Evolutionary conservation across 2,329 filamentous ascomycete genomes (phyloP).

Genomic region (Colletotrichum kahawae): DNA sequence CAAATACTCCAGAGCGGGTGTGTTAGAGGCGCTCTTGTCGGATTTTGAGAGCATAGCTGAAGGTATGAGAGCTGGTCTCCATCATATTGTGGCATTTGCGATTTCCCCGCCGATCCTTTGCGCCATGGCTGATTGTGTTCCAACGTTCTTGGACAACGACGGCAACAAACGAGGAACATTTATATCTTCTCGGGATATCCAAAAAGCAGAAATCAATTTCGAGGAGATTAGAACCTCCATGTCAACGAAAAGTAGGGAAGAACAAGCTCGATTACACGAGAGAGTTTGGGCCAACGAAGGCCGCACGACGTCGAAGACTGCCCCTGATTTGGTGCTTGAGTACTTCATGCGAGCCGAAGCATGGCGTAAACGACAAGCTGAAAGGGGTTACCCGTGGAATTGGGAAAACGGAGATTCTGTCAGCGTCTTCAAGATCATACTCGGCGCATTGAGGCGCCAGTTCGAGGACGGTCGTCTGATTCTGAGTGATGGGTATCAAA

Average conservation of each 20-base stretch:
- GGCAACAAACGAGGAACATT: not conserved
- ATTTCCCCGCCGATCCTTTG: not conserved
- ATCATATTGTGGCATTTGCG: not conserved
- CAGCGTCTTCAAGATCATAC: not conserved
- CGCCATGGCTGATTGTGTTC: not conserved
- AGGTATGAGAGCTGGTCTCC: not conserved
- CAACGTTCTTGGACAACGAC: not conserved
- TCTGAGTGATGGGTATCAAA: not conserved
- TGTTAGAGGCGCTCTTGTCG: not conserved
- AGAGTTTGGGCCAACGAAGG: not conserved
- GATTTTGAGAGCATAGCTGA: not conserved
- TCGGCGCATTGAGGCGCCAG: not conserved
- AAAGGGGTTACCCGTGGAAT: not conserved
- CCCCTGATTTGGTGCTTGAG: not conserved
- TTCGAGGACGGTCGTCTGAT: not conserved
- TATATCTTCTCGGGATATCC: not conserved
- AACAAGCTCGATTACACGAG: not conserved
- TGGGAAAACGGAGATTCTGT: not conserved
- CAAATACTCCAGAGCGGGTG: not conserved
- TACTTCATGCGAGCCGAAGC: not conserved
- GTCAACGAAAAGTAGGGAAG: not conserved
- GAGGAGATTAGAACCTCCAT: not conserved
- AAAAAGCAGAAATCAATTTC: not conserved
- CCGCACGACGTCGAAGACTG: not conserved
- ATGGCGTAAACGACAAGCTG: not conserved